Evolutionary conservation across 257 asterid genomes (phyloP), one percentile per base, ranked within the genome.

Genomic region (Solanum habrochaites): DNA sequence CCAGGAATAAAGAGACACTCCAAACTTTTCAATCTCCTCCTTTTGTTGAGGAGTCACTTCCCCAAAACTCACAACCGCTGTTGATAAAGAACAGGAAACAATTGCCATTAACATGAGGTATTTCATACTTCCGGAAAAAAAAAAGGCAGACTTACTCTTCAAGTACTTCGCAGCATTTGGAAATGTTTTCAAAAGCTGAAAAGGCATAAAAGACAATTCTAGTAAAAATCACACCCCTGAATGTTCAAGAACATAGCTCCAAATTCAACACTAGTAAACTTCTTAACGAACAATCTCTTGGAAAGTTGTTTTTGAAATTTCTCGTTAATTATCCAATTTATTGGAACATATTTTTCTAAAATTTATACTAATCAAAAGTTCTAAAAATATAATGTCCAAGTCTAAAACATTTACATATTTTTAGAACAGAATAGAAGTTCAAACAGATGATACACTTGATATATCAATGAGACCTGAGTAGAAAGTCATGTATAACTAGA

Each of bases 21-120:
- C 98, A 90, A 73, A 90, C 25, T 94, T 93, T 87, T 91, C 95
- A 81, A 88, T 90, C 87, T 93, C 97, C 58, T 94, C 95, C 91
- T 94, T 96, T 89, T 94, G 98, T 58, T 93, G 90, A 80, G 98
- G 87, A 87, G 90, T 90, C 85, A 92, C 96, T 86, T 89, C 83
- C 86, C 98, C 99, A 85, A 96, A 96, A 93, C 99, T 94, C 84
- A 96, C 95, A 87, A 96, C 90, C 85, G 95, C 99, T 97, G 95
- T 87, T 87, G 83, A 40, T 25, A 87, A 88, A 87, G 32, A 89
- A 88, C 15, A 47, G 21, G 67, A 86, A 78, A 52, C 23, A 80
- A 64, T 49, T 0, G 37, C 27, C n/a, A 18, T 49, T 35, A 47
- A 80, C 75, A 25, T 58, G 66, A 47, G 6, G 39, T 21, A 16